Evolutionary conservation across 768 basidiomycete species (phyloP), one percentile per base, ranked within the genome.

Genomic region (Hericium rajendrae): DNA sequence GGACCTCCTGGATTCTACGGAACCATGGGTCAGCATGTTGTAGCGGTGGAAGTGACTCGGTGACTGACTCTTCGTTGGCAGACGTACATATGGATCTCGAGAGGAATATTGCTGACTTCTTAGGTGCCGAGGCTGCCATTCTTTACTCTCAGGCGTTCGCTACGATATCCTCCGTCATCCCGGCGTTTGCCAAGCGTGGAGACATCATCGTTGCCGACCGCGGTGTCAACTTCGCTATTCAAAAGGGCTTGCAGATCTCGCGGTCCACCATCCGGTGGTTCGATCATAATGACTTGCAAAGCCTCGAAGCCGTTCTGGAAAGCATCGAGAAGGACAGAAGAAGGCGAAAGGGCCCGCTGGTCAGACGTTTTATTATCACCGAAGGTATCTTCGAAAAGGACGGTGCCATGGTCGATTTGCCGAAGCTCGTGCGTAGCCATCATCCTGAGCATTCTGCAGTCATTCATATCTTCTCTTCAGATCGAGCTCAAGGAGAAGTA

Each of bases 201-300:
- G 95, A 99, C 66, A 84, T 99, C 66, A 94, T 99, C 66, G 90
- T 99, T n/a, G 94, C 93, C 3, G 95, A 99, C 71, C 84, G 92
- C n/a, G 83, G 86, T n/a, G 85, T 94, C 63, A 95, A 90, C 71
- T 93, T 98, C 70, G 85, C 91, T 15, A 90, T 97, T 55, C 94
- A 97, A 69, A 95, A 94, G 71, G 97, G 95, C 16, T 83, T 98
- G 28, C 88, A 95, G 69, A 92, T 97, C 59, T 90, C 88, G 18
- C 85, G 97, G 41, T 91, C 86, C 6, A 93, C 88, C 0, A 83
- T 98, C 38, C 82, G 91, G 55, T 99, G 92, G 92, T 99, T 83
- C 68, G 94, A 97, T 63, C 97, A 98, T 68, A 97, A 95, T 63
- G 94, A 97, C 67, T 77, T 94, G 69, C 84, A 85, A 65, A 91